Evolutionary conservation across 257 asterid species (phyloP).

Genomic region (Lycium barbarum): DNA sequence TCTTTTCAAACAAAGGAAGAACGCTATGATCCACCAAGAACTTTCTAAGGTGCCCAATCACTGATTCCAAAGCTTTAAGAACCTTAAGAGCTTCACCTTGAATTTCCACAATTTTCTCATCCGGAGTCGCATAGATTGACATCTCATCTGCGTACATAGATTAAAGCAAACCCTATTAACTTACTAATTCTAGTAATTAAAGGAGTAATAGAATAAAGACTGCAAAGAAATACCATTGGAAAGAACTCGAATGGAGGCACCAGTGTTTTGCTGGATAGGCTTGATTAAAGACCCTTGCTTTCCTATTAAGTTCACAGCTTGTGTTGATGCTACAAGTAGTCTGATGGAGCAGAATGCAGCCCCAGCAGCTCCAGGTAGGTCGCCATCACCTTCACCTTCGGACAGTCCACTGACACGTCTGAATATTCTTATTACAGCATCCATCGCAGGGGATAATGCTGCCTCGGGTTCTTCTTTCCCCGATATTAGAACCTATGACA

Average conservation of each 20-base stretch:
- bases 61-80: slow-evolving; percentile 81
- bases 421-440: slow-evolving; percentile 70
- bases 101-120: slow-evolving; percentile 83
- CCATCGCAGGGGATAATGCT: slow-evolving; percentile 79
- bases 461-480: slow-evolving; percentile 88
- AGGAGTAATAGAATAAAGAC: neutral
- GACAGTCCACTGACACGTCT: slow-evolving; percentile 69
- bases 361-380: slow-evolving; percentile 49
- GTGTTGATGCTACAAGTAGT: slow-evolving; percentile 75
- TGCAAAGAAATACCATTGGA: slow-evolving; percentile 55
- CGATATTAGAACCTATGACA: slow-evolving; percentile 67
- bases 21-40: slow-evolving; percentile 87
- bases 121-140: slow-evolving; percentile 74
- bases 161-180: neutral
- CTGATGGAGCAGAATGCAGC: slow-evolving; percentile 65
- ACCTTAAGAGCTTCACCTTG: slow-evolving; percentile 88
- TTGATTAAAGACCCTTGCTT: slow-evolving; percentile 84
- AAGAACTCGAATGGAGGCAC: slow-evolving; percentile 74
- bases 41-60: slow-evolving; percentile 80
- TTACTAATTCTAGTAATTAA: slow-evolving; percentile 12
- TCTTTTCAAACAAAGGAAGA: slow-evolving; percentile 84
- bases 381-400: slow-evolving; percentile 53
- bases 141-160: slow-evolving; percentile 54
- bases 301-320: slow-evolving; percentile 83
- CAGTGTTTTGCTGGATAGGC: slow-evolving; percentile 74